Evolutionary conservation across 805 yeast species (phyloP), one percentile per base, ranked within the genome.

Genomic region (Starmerella apicola): DNA sequence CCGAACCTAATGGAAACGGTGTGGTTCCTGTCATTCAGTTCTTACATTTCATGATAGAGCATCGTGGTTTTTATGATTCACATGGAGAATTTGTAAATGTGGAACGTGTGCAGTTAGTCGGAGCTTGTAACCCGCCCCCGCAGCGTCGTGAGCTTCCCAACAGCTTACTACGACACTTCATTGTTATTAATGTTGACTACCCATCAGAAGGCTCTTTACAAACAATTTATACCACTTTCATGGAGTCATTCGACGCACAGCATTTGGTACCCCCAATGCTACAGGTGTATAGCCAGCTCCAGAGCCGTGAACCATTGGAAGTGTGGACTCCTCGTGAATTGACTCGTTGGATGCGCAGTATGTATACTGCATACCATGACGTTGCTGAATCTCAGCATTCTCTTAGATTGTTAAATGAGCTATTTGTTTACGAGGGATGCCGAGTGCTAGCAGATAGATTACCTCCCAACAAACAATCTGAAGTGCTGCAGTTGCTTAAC

Each of bases 71-170:
- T 54, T 84, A 94, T 91, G 66, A 73, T 36, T 5, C 27, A 5
- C 3, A 13, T 16, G 58, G 67, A 0, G 64, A 67, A 34, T 88
- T 95, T 94, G 74, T 86, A 1, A 47, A 62, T 0, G 44, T 84
- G 7, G 62, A 67, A 15, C 68, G 76, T 34, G 65, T 88, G 21
- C 93, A 81, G 52, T 68, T 88, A 60, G 91, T 85, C n/a, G 96
- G 93, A 7, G 96, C 97, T 0, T 88, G 97, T 57, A 88, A 88
- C 53, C 91, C 95, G 1, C 78, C 95, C 0, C 67, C 76, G 0
- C 93, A 81, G 0, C 67, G 97, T 44, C 62, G 68, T 9, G 55
- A 54, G 3, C 53, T 88, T 18, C 63, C 75, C 1, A 53, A 63
- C 8, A 61, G 95, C 32, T 78, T 86, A 49, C 57, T 81, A 34